Conservation (phyloP, 208 protist genomes). For the Herpetomonas tarakana region DNA sequence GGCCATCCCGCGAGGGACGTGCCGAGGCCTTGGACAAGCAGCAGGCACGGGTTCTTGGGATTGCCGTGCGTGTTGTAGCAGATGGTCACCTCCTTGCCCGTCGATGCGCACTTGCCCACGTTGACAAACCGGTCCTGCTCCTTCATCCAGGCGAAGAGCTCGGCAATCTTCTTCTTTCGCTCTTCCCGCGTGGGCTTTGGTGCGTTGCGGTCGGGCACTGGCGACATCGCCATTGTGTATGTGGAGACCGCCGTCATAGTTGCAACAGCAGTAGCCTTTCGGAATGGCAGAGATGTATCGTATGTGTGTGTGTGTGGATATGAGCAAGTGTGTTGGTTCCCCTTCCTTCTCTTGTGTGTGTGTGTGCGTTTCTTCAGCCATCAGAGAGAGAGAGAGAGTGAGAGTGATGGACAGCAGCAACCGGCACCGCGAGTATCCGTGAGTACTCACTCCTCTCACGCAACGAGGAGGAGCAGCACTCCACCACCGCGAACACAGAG, state of each 20-base stretch:
- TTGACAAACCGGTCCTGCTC: slow-evolving; percentile 41
- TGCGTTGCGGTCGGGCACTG: background rate
- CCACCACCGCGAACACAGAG: too few relatives aligned
- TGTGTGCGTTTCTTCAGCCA: too few relatives aligned
- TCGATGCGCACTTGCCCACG: slow-evolving; percentile 55
- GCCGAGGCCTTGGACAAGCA: slow-evolving; percentile 61
- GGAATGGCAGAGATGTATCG: too few relatives aligned
- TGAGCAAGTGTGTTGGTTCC: too few relatives aligned
- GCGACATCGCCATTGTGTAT: background rate
- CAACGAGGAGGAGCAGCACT: too few relatives aligned
- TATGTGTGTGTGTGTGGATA: too few relatives aligned
- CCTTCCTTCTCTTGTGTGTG: too few relatives aligned
- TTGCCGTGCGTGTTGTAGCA: slow-evolving; percentile 80
- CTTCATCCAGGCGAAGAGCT: slow-evolving; percentile 2
- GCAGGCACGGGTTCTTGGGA: slow-evolving; percentile 48
- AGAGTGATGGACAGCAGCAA: too few relatives aligned
- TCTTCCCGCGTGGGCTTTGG: background rate
- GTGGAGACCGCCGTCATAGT: background rate
- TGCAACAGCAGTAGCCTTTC: too few relatives aligned
- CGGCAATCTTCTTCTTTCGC: slow-evolving; percentile 3
- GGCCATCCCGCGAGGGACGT: slow-evolving; percentile 29
- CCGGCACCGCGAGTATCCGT: too few relatives aligned
- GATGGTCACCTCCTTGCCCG: slow-evolving; percentile 54
- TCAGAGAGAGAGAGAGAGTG: too few relatives aligned
- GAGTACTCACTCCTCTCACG: too few relatives aligned